Percentiles rank a stretch among this genome's conserved stretches.
Evolutionary conservation across 345 rosid genomes (phyloP).

Genomic region (Anastatica hierochuntica): DNA sequence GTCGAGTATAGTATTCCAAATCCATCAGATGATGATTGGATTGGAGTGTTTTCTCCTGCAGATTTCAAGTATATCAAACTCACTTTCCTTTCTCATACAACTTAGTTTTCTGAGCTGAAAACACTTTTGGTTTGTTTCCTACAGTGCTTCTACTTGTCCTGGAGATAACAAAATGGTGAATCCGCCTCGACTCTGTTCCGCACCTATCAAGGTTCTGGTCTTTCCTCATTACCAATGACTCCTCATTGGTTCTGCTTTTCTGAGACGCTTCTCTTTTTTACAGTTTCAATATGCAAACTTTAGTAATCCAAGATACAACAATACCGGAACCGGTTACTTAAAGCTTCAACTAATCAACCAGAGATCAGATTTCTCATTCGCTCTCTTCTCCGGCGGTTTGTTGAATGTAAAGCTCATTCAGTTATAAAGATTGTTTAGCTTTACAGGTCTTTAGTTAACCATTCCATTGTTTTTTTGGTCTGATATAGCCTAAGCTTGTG

Average conservation of each 20-base stretch:
- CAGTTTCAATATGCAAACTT: constrained; percentile 64
- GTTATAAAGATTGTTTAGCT: background rate
- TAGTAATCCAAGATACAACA: constrained; percentile 38
- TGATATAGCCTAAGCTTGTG: constrained; percentile 52
- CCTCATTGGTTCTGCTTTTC: background rate
- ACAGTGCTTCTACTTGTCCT: constrained; percentile 47
- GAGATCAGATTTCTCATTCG: constrained; percentile 65
- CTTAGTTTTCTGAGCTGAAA: background rate
- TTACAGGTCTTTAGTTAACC: background rate
- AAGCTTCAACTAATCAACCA: constrained; percentile 69
- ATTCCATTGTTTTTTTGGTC: background rate
- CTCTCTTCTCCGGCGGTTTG: constrained; percentile 51
- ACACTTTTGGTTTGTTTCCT: constrained; percentile 4
- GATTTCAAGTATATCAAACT: constrained; percentile 48
- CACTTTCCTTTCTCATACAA: background rate
- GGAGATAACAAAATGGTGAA: constrained; percentile 30
- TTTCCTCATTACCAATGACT: background rate
- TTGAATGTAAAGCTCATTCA: constrained; percentile 32
- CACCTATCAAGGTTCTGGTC: constrained; percentile 55
- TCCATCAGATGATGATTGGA: constrained; percentile 64
- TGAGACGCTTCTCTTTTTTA: background rate
- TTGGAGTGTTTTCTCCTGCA: constrained; percentile 72
- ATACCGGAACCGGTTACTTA: constrained; percentile 43
- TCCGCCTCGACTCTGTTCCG: constrained; percentile 49
- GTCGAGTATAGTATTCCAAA: constrained; percentile 37